Percentiles rank a stretch among this genome's conserved stretches.
Evolutionary conservation across 2,329 filamentous ascomycete species (phyloP).

Genomic region (Ophiostoma sp.): DNA sequence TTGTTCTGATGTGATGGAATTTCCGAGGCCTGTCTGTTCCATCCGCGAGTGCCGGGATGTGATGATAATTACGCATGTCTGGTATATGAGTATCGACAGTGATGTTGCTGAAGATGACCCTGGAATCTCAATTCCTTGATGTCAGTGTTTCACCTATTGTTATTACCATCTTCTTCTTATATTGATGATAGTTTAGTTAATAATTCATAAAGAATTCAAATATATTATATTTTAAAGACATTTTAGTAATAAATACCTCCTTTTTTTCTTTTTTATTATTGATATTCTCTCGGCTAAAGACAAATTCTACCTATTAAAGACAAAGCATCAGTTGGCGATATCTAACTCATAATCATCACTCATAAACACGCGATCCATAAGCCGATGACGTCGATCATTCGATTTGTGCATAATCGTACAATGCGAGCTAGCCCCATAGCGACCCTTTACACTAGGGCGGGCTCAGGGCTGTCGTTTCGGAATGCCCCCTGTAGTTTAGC

Average conservation of each 20-base stretch:
- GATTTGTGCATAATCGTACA: not conserved
- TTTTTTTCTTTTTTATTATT: too few species aligned
- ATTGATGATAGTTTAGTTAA: too few species aligned
- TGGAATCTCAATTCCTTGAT: not conserved
- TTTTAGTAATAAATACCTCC: too few species aligned
- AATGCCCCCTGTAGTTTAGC: conserved; percentile 4
- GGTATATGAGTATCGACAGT: not conserved
- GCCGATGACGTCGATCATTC: not conserved
- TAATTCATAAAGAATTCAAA: too few species aligned
- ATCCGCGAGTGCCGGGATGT: not conserved
- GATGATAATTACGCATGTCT: conserved; percentile 7
- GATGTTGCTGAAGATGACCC: not conserved
- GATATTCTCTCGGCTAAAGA: too few species aligned
- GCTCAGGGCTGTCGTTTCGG: not conserved
- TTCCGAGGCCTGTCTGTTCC: not conserved
- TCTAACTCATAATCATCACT: not conserved
- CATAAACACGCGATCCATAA: too few species aligned
- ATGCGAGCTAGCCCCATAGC: conserved; percentile 1
- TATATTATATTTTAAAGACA: too few species aligned
- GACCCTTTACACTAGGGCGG: not conserved
- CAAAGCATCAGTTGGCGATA: not conserved
- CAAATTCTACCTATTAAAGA: too few species aligned
- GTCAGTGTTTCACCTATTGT: not conserved
- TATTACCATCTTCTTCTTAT: too few species aligned
- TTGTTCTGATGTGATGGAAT: not conserved